Percentiles rank a stretch among this genome's conserved stretches.
Conservation (phyloP, 2,329 filamentous ascomycete genomes). For the Onygenales sp. region DNA sequence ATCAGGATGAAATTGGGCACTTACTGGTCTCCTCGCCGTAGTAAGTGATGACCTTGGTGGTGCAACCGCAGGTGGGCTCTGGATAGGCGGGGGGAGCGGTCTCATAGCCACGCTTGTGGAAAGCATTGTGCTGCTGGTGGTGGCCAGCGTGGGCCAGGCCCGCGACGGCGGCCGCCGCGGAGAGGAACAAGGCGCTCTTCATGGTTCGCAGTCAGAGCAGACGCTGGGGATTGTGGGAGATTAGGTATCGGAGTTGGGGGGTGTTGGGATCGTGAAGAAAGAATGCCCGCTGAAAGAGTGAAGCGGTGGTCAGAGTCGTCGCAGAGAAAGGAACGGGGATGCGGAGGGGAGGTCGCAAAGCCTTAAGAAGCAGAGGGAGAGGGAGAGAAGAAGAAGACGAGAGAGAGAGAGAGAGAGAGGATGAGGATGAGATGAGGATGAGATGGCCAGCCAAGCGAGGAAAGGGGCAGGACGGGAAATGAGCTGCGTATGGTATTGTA, state of each 20-base stretch:
- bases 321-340: not conserved
- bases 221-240: conserved; percentile 11
- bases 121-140: conserved; percentile 44
- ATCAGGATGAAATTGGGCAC: conserved; percentile 14
- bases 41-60: conserved; percentile 63
- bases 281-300: conserved; percentile 72
- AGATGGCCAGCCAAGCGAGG: conserved; percentile 3
- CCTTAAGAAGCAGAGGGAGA: conserved; percentile 2
- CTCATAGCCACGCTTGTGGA: conserved; percentile 46
- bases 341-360: conserved; percentile 4
- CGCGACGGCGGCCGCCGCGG: conserved; percentile 46
- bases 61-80: conserved; percentile 53
- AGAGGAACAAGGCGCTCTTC: conserved; percentile 62
- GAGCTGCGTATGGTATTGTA: not conserved
- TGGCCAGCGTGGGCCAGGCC: conserved; percentile 48
- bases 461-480: conserved; percentile 7
- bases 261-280: conserved; percentile 32
- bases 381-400: conserved; percentile 2
- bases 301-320: conserved; percentile 22
- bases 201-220: conserved; percentile 40
- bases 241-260: conserved; percentile 2
- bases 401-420: conserved; percentile 3
- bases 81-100: conserved; percentile 12
- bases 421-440: conserved; percentile 4
- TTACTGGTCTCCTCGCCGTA: conserved; percentile 57